These are phyloP conservation scores for Ulota crispa DNA, from an alignment of 225 moss, liverwort and hornwort species.

Conservation along the genomic window DNA sequence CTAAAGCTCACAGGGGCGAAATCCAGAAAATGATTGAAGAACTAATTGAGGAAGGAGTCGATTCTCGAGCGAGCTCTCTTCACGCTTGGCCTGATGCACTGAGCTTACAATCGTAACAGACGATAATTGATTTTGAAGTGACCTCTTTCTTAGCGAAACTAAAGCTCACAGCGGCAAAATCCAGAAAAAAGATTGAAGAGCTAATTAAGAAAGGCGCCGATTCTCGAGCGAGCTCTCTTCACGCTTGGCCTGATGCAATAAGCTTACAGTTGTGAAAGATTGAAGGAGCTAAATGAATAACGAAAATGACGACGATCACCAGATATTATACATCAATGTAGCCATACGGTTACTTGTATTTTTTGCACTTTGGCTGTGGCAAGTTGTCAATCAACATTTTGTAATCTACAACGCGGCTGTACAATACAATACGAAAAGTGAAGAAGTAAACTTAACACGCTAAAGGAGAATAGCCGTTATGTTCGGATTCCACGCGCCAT, in stretches of 20 bases:
- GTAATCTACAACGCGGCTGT: background rate
- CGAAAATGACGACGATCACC: too few relatives aligned
- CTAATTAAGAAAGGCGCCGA: background rate
- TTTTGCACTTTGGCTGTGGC: background rate
- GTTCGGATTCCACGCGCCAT: background rate
- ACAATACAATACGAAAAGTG: background rate
- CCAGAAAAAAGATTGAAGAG: background rate
- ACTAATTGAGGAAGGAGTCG: background rate
- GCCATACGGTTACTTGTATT: too few relatives aligned
- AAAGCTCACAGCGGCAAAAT: background rate
- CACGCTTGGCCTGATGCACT: background rate
- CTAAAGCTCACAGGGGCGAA: too few relatives aligned
- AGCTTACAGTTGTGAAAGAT: too few relatives aligned
- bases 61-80: background rate
- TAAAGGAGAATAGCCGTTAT: too few relatives aligned
- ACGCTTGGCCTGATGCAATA: background rate
- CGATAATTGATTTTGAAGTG: too few relatives aligned
- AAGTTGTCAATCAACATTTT: background rate
- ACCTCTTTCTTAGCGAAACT: too few relatives aligned
- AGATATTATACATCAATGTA: background rate
- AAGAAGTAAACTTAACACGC: background rate
- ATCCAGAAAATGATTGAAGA: background rate
- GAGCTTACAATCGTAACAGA: background rate
- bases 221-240: background rate
- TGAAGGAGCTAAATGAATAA: background rate